Percentiles rank a stretch among this genome's conserved stretches.
phyloP scores from a whole-genome alignment of 495 filamentous ascomycete genomes.

The Trichoderma virens region DNA sequence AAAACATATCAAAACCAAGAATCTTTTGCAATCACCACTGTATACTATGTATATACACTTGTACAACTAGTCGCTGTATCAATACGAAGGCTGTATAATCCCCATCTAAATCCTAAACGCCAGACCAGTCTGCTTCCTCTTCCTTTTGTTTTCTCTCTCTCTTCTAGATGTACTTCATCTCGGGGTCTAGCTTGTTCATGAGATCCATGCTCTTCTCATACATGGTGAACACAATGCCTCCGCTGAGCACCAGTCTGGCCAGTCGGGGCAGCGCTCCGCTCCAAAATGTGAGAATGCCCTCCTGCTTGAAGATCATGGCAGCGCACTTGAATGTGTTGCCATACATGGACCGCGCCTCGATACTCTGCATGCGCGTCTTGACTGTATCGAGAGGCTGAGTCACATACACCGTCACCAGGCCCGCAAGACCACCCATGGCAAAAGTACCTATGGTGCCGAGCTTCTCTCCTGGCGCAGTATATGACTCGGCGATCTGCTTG shows the following conservation, averaged over 20 bases:
- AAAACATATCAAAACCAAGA: background rate
- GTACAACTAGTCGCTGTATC: slow-evolving; percentile 3
- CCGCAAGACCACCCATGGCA: slow-evolving; percentile 81
- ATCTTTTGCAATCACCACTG: background rate
- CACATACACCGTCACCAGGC: slow-evolving; percentile 85
- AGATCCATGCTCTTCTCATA: slow-evolving; percentile 96
- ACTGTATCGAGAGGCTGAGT: slow-evolving; percentile 92
- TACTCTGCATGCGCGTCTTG: slow-evolving; percentile 97
- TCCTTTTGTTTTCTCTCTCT: background rate
- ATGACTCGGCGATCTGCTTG: slow-evolving; percentile 84
- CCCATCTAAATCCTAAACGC: slow-evolving; percentile 12
- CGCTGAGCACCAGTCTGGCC: slow-evolving; percentile 77
- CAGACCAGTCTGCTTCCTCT: background rate
- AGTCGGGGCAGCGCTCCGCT: slow-evolving; percentile 82
- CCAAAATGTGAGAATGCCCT: slow-evolving; percentile 89
- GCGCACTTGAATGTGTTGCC: slow-evolving; percentile 87
- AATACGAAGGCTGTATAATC: background rate
- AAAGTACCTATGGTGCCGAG: slow-evolving; percentile 84
- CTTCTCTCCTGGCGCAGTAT: slow-evolving; percentile 92
- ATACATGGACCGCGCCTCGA: slow-evolving; percentile 76
- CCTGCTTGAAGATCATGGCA: slow-evolving; percentile 73
- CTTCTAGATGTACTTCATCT: slow-evolving; percentile 69
- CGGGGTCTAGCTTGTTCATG: slow-evolving; percentile 73
- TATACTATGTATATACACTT: slow-evolving; percentile 4
- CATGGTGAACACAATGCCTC: slow-evolving; percentile 98